These are phyloP conservation scores for Aurinia saxatilis DNA, from an alignment of 345 rosid genomes.

Conservation along the genomic window DNA sequence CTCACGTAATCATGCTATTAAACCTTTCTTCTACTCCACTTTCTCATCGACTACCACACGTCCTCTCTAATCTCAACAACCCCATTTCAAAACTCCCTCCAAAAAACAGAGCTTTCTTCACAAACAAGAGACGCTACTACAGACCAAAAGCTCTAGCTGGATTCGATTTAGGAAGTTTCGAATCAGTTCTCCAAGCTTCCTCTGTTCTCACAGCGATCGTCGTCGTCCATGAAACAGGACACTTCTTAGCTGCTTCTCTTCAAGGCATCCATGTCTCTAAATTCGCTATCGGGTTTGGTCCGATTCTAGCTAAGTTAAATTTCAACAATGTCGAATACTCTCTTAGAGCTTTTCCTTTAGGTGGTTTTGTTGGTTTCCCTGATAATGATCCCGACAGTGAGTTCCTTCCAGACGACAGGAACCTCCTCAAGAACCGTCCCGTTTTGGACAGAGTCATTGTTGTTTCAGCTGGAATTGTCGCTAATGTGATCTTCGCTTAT, in stretches of 20 bases:
- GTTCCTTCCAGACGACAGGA: slow-evolving; percentile 68
- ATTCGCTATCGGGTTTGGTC: slow-evolving; percentile 96
- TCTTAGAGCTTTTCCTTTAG: slow-evolving; percentile 81
- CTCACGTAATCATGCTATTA: slow-evolving; percentile 53
- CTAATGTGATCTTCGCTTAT: slow-evolving; percentile 81
- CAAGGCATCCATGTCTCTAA: slow-evolving; percentile 94
- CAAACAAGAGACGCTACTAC: slow-evolving; percentile 27
- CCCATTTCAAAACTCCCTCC: slow-evolving; percentile 29
- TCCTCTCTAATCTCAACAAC: slow-evolving; percentile 18
- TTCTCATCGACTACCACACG: slow-evolving; percentile 32
- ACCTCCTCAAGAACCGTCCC: slow-evolving; percentile 86
- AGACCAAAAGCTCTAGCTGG: slow-evolving; percentile 54
- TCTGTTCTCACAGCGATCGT: slow-evolving; percentile 85
- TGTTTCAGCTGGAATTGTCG: slow-evolving; percentile 86
- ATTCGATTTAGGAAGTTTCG: slow-evolving; percentile 58
- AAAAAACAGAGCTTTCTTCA: slow-evolving; percentile 23
- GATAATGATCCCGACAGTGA: slow-evolving; percentile 88
- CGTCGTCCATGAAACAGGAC: slow-evolving; percentile 86
- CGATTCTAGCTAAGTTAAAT: slow-evolving; percentile 74
- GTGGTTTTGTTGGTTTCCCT: slow-evolving; percentile 96
- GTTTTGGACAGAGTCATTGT: slow-evolving; percentile 73
- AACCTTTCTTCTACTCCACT: slow-evolving; percentile 43
- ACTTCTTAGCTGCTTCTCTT: slow-evolving; percentile 83
- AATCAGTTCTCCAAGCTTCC: slow-evolving; percentile 74
- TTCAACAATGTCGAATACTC: slow-evolving; percentile 90